phyloP scores from a whole-genome alignment of 2,329 filamentous ascomycete genomes.

The Lithohypha guttulata region DNA sequence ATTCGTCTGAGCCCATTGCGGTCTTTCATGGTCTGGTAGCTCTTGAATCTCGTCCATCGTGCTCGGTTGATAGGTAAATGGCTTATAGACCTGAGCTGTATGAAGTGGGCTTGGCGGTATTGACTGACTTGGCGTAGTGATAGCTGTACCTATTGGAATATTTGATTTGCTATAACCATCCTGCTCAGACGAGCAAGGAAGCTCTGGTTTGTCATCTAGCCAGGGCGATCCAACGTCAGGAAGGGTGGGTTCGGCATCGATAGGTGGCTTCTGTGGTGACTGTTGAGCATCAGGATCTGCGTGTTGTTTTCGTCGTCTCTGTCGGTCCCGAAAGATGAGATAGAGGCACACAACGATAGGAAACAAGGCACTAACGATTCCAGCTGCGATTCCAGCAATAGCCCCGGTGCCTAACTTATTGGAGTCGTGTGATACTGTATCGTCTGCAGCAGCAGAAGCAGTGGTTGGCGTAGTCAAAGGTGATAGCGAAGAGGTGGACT shows the following conservation, averaged over 20 bases:
- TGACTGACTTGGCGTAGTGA: not conserved
- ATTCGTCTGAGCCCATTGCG: conserved; percentile 1
- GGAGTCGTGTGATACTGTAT: too few species aligned
- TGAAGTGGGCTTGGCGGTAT: not conserved
- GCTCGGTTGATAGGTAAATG: conserved; percentile 10
- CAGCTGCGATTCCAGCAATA: too few species aligned
- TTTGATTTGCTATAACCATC: not conserved
- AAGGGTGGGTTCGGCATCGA: not conserved
- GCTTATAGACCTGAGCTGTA: conserved; percentile 10
- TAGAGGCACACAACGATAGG: too few species aligned
- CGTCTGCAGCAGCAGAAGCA: too few species aligned
- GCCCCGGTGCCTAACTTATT: too few species aligned
- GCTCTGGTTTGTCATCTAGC: conserved; percentile 19
- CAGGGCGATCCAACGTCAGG: conserved; percentile 15
- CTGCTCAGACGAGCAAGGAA: conserved; percentile 6
- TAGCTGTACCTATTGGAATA: conserved; percentile 1
- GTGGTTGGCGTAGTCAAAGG: too few species aligned
- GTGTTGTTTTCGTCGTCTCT: not conserved
- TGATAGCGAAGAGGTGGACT: too few species aligned
- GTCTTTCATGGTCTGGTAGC: conserved; percentile 9
- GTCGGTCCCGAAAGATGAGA: too few species aligned
- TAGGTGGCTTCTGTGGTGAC: not conserved
- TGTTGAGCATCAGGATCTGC: not conserved
- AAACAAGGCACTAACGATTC: too few species aligned
- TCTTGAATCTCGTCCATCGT: conserved; percentile 15